phyloP scores from a whole-genome alignment of 1,284 basidiomycete species.

The Coniophora puteana region DNA sequence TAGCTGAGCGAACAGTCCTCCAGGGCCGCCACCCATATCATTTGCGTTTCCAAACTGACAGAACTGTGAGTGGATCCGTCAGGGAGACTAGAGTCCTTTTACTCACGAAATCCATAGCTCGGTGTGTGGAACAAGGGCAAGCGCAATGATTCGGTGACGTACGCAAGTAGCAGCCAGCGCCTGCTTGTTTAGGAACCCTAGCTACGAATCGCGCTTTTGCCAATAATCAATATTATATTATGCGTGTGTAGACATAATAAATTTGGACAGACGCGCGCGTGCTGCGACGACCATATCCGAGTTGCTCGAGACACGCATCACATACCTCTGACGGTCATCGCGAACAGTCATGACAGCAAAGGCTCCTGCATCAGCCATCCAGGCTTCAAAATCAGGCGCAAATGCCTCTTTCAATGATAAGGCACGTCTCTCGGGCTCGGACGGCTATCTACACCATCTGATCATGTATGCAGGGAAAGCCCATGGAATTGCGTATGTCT shows the following conservation, averaged over 20 bases:
- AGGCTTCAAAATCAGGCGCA: slow-evolving; percentile 39
- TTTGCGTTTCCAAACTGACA: slow-evolving; percentile 50
- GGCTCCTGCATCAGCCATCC: slow-evolving; percentile 34
- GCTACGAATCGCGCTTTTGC: too few species aligned
- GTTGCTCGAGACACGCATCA: not conserved
- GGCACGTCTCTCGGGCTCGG: slow-evolving; percentile 34
- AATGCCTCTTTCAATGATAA: slow-evolving; percentile 85
- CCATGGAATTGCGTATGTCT: slow-evolving; percentile 90
- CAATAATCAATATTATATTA: too few species aligned
- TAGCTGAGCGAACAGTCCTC: slow-evolving; percentile 55
- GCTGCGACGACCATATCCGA: slow-evolving; percentile 15
- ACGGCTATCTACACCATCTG: slow-evolving; percentile 7
- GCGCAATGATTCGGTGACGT: slow-evolving; percentile 2
- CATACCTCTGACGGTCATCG: slow-evolving; percentile 12
- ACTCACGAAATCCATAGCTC: slow-evolving; percentile 62
- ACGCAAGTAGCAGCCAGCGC: too few species aligned
- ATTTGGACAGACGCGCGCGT: slow-evolving; percentile 16
- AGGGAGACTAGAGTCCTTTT: not conserved
- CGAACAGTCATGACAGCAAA: slow-evolving; percentile 37
- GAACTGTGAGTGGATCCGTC: slow-evolving; percentile 14
- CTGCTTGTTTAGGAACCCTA: too few species aligned
- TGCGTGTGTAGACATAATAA: too few species aligned
- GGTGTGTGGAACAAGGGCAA: slow-evolving; percentile 17
- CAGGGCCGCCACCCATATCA: slow-evolving; percentile 46
- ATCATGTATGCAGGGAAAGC: slow-evolving; percentile 68